Conservation (phyloP, 352 stramenopile genomes). For the Phytopythium montanum region DNA sequence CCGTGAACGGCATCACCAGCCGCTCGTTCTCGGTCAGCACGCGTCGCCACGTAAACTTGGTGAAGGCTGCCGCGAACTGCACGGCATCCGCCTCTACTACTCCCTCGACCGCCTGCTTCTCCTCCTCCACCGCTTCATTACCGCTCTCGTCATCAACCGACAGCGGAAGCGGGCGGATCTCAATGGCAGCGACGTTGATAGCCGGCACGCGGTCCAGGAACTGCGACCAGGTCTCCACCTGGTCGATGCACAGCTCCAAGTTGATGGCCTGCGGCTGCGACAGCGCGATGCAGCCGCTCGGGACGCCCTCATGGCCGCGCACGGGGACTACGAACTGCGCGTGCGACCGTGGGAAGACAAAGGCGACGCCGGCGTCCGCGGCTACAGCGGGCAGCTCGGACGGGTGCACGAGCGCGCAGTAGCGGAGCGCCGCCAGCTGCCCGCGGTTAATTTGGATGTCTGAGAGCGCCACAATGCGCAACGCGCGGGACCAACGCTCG, state of each 20-base stretch:
- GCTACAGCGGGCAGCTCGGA: constrained; percentile 49
- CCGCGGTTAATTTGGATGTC: constrained; percentile 18
- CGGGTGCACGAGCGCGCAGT: constrained; percentile 61
- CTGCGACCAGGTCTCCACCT: constrained; percentile 71
- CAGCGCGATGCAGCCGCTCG: constrained; percentile 53
- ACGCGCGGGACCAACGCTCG: constrained; percentile 25
- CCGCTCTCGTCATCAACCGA: constrained; percentile 8
- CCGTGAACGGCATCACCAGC: constrained; percentile 48
- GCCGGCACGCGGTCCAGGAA: constrained; percentile 49
- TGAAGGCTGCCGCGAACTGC: constrained; percentile 52
- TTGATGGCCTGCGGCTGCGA: constrained; percentile 71
- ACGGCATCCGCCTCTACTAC: constrained; percentile 39
- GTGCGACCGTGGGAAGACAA: constrained; percentile 62
- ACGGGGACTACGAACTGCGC: constrained; percentile 75
- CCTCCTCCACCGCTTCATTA: constrained; percentile 14
- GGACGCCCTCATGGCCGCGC: constrained; percentile 30
- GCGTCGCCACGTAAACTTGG: constrained; percentile 46
- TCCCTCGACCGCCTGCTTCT: constrained; percentile 3
- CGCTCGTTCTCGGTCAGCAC: constrained; percentile 82
- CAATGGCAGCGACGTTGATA: constrained; percentile 49
- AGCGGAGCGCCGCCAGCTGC: constrained; percentile 21
- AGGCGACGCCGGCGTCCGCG: constrained; percentile 18
- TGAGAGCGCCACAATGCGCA: constrained; percentile 46
- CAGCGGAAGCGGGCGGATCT: constrained; percentile 54
- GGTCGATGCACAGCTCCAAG: constrained; percentile 70